Conservation (phyloP, 805 yeast genomes). For the Metschnikowia dekortorum region DNA sequence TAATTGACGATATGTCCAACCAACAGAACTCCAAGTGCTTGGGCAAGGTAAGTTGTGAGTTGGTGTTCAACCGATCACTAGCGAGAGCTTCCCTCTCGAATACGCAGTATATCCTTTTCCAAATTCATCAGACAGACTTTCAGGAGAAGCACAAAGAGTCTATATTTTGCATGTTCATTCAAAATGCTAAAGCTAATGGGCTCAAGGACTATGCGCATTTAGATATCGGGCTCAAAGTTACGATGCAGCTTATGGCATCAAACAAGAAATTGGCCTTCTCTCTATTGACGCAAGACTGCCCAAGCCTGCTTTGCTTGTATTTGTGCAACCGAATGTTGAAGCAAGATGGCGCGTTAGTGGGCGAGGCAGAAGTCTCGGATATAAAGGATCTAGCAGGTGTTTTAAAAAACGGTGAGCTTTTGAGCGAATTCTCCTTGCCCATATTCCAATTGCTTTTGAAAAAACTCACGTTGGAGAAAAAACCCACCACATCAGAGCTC, state of each 20-base stretch:
- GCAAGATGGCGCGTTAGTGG: background rate
- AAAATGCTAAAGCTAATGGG: constrained; percentile 7
- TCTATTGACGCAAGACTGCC: constrained; percentile 3
- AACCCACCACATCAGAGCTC: constrained; percentile 3
- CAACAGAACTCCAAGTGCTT: background rate
- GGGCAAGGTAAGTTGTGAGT: background rate
- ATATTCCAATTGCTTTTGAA: constrained; percentile 38
- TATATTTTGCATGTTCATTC: constrained; percentile 12
- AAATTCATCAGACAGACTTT: constrained; percentile 13
- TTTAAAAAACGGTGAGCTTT: background rate
- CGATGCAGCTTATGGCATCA: constrained; percentile 3
- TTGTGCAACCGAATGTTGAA: constrained; percentile 38
- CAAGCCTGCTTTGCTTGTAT: constrained; percentile 39
- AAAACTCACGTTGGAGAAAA: constrained; percentile 19
- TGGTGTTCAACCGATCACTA: constrained; percentile 3
- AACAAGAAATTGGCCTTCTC: constrained; percentile 5
- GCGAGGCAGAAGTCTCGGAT: background rate
- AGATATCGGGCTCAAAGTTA: background rate
- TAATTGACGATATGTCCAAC: constrained; percentile 7
- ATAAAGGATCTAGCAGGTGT: background rate
- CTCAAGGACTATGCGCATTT: background rate
- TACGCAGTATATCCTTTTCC: constrained; percentile 13
- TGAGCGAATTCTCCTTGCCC: constrained; percentile 39
- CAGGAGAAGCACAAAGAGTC: constrained; percentile 9
- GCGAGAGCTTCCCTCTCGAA: constrained; percentile 8